Conservation (phyloP, 179 eudicot genomes). For the Silene noctiflora region DNA sequence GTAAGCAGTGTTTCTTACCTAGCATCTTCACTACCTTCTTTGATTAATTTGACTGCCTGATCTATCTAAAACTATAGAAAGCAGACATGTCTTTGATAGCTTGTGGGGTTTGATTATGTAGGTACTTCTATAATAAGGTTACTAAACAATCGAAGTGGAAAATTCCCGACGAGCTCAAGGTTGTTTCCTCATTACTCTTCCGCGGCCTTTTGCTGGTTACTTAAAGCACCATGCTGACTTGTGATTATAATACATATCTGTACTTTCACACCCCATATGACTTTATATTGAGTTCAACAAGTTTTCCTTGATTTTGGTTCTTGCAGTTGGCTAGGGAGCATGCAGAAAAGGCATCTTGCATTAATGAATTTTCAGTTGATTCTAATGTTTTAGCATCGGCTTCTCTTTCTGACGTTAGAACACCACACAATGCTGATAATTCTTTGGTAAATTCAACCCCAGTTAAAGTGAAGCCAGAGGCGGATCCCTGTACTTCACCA, state of each 20-base stretch:
- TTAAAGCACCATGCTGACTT: background rate
- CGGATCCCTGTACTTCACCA: conserved; percentile 30
- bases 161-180: conserved; percentile 92
- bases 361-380: conserved; percentile 28
- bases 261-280: background rate
- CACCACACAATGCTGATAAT: conserved; percentile 33
- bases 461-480: conserved; percentile 41
- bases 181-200: conserved; percentile 21
- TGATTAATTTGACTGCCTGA: background rate
- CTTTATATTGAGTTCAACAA: background rate
- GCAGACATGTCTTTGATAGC: conserved; percentile 12
- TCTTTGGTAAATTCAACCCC: conserved; percentile 49
- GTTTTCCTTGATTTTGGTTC: conserved; percentile 6
- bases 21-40: conserved; percentile 10
- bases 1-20: conserved; percentile 37
- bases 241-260: background rate
- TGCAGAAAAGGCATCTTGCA: conserved; percentile 35
- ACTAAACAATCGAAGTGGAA: conserved; percentile 84
- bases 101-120: conserved; percentile 25
- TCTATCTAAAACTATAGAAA: conserved; percentile 11
- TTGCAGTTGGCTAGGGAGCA: conserved; percentile 72
- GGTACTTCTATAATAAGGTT: conserved; percentile 77
- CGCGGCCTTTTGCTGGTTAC: background rate
- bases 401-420: conserved; percentile 35
- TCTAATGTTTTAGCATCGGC: conserved; percentile 34